Evolutionary conservation across 495 filamentous ascomycete genomes (phyloP), one percentile per base, ranked within the genome.

Genomic region (Aspergillus funiculosus): DNA sequence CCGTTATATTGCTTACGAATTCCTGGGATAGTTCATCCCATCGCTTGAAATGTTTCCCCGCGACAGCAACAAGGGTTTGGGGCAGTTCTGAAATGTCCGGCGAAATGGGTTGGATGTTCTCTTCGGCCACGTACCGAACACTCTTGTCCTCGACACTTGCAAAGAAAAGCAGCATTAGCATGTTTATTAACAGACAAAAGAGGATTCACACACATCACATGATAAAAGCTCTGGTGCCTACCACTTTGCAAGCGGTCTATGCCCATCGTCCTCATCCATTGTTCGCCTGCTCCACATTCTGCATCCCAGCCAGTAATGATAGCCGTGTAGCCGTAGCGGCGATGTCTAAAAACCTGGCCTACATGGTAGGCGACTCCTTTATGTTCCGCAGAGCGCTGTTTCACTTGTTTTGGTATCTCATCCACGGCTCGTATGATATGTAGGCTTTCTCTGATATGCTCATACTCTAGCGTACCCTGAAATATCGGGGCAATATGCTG

Each of bases 251-350:
- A 54, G 4, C 64, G 63, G 63, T 86, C 80, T 30, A 89, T 74
- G 17, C 70, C 63, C 78, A 86, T 83, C 43, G 71, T 64, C 53
- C 48, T 78, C 79, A 66, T 79, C 76, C 64, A 77, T 60, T 54
- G 61, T 69, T 81, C 65, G 22, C 55, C 56, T 10, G 73, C 63
- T 52, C 66, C 62, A 61, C 74, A 78, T 63, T 78, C 72, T 0
- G 72, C 61, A 46, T 89, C 84, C 92, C 92, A 98, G 13, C 91
- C 91, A 8, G 82, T 85, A 49, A 98, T 86, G 8, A 94, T 72
- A 15, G 82, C 89, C 17, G 75, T 68, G 58, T 92, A 95, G 17
- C 73, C 62, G 63, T 95, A 96, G 36, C 87, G 77, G 54, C 73
- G 81, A 59, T 97, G 92, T 40, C 71, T 73, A 58, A 97, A 92